Evolutionary conservation across 208 protist species (phyloP).

Genomic region (Angomonas ambiguus): DNA sequence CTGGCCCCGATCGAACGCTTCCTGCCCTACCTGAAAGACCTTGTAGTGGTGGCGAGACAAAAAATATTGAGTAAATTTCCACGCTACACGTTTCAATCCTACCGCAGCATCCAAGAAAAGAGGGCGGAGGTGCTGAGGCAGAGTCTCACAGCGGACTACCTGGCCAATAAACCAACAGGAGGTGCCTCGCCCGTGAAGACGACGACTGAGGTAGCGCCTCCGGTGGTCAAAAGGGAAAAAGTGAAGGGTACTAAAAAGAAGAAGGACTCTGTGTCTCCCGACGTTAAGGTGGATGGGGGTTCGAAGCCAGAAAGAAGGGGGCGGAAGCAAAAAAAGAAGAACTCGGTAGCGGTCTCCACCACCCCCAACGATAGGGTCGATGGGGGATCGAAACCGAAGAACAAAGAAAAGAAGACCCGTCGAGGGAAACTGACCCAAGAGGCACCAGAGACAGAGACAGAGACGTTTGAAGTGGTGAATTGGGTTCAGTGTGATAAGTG

Average conservation of each 20-base stretch:
- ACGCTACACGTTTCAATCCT: constrained; percentile 40
- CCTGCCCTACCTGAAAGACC: constrained; percentile 47
- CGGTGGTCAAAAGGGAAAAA: background rate
- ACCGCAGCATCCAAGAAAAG: constrained; percentile 56
- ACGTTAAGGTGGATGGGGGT: background rate
- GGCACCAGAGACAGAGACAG: background rate
- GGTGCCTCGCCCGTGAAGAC: background rate
- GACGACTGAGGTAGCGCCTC: background rate
- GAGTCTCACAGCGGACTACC: constrained; percentile 22
- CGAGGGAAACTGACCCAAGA: background rate
- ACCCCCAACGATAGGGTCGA: background rate
- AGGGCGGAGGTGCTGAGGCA: constrained; percentile 56
- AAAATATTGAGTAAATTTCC: constrained; percentile 28
- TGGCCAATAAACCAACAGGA: background rate
- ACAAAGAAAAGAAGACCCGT: background rate
- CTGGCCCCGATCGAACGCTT: constrained; percentile 13
- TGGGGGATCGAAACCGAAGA: background rate
- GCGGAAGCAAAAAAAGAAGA: background rate
- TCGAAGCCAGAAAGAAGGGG: background rate
- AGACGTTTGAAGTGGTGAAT: constrained; percentile 31
- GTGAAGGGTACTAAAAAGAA: background rate
- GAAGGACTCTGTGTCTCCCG: background rate
- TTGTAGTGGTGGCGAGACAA: constrained; percentile 43
- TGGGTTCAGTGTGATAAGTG: constrained; percentile 84
- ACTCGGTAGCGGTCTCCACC: background rate